A percentile compares a stretch with the other conserved stretches of the same genome.
Evolutionary conservation across 1,139 yeast genomes (phyloP).

Genomic region (Taphrina communis): DNA sequence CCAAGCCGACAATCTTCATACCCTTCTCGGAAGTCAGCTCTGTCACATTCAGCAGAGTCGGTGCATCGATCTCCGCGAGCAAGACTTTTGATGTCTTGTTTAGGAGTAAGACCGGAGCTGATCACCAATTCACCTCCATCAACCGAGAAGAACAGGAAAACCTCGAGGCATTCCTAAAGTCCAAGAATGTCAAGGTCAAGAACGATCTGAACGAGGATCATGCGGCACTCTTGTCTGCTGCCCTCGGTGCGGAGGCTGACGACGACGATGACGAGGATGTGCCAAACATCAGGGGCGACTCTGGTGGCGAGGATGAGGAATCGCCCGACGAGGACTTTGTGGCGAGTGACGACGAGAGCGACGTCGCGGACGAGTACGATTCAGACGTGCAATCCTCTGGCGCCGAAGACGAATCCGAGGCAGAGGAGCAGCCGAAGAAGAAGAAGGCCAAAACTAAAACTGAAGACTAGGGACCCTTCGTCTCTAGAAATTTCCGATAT

Average conservation of each 20-base stretch:
- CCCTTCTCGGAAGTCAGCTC: slow-evolving; percentile 80
- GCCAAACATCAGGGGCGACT: slow-evolving; percentile 62
- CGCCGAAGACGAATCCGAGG: slow-evolving; percentile 24
- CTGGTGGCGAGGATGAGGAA: slow-evolving; percentile 58
- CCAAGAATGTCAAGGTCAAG: slow-evolving; percentile 78
- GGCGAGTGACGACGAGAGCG: slow-evolving; percentile 55
- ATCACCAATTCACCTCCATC: slow-evolving; percentile 86
- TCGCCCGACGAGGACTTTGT: slow-evolving; percentile 48
- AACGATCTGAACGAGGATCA: slow-evolving; percentile 91
- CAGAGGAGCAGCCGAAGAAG: slow-evolving; percentile 14
- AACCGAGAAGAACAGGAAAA: slow-evolving; percentile 86
- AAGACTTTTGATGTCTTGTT: slow-evolving; percentile 94
- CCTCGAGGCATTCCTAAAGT: slow-evolving; percentile 74
- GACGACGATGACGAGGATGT: slow-evolving; percentile 71
- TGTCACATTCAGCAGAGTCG: slow-evolving; percentile 87
- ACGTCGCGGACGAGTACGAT: slow-evolving; percentile 87
- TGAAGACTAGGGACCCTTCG: background rate
- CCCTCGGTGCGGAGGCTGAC: slow-evolving; percentile 61
- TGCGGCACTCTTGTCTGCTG: slow-evolving; percentile 66
- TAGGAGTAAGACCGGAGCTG: slow-evolving; percentile 66
- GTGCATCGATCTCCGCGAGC: slow-evolving; percentile 73
- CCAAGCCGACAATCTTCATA: slow-evolving; percentile 91
- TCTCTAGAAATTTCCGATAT: background rate
- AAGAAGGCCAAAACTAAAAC: slow-evolving; percentile 17
- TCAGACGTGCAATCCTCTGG: slow-evolving; percentile 60